Evolutionary conservation across 257 asterid genomes (phyloP).

Genomic region (Oldenlandia corymbosa): DNA sequence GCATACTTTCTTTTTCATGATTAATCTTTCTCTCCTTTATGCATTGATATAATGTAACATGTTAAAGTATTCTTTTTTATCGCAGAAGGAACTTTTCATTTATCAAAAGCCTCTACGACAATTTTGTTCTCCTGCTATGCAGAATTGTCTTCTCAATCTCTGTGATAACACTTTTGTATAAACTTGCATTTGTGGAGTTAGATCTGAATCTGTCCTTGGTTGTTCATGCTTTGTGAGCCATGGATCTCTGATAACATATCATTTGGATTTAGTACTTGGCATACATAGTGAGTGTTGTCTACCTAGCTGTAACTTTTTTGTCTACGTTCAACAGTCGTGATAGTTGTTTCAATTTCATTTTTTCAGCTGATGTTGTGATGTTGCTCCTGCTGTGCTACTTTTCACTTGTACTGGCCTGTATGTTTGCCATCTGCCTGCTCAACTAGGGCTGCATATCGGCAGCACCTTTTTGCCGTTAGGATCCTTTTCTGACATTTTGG

Average conservation of each 20-base stretch:
- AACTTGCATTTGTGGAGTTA: neutral
- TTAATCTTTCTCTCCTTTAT: conserved; percentile 6
- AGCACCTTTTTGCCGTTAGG: neutral
- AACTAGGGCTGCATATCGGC: neutral
- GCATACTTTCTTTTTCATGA: conserved; percentile 19
- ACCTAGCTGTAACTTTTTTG: conserved; percentile 1
- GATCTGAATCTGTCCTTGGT: neutral
- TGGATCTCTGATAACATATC: neutral
- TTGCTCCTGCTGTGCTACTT: neutral
- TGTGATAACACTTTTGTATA: neutral
- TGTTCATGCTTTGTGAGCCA: neutral
- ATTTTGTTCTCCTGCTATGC: neutral
- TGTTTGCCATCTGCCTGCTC: neutral
- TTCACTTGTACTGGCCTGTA: neutral
- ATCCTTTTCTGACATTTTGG: neutral
- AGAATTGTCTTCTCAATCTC: neutral
- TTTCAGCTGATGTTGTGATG: neutral
- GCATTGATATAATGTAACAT: neutral
- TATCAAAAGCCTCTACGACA: neutral
- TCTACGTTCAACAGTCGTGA: neutral
- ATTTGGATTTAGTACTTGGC: neutral
- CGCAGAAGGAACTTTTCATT: neutral
- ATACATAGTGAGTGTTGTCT: neutral
- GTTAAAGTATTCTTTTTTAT: neutral
- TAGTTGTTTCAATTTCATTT: neutral